Percentiles rank a stretch among this genome's conserved stretches.
These are phyloP conservation scores for Lachnellula arida DNA, from an alignment of 2,329 filamentous ascomycete genomes.

Conservation along the genomic window DNA sequence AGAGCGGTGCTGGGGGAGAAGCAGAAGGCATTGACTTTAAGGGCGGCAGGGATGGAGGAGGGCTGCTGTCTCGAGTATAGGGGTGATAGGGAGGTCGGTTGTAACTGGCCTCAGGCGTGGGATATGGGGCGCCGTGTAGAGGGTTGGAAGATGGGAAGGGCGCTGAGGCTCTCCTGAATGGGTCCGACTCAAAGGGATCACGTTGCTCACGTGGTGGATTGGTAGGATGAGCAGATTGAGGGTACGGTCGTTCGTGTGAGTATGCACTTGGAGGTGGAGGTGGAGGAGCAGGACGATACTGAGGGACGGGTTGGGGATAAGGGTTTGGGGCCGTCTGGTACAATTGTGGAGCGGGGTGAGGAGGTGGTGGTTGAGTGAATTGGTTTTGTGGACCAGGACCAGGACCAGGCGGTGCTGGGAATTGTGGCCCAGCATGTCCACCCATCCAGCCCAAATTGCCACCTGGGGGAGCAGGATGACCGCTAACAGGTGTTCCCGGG, in stretches of 20 bases:
- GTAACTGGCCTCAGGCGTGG: slow-evolving; percentile 16
- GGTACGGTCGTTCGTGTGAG: slow-evolving; percentile 4
- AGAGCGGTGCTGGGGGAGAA: slow-evolving; percentile 23
- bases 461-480: slow-evolving; percentile 26
- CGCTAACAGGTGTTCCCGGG: slow-evolving; percentile 10
- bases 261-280: slow-evolving; percentile 3
- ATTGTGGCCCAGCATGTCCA: slow-evolving; percentile 3
- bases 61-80: slow-evolving; percentile 8
- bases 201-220: slow-evolving; percentile 12
- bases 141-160: slow-evolving; percentile 1
- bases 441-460: slow-evolving; percentile 30
- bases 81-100: slow-evolving; percentile 11
- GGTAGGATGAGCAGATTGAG: slow-evolving; percentile 9
- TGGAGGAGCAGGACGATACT: slow-evolving; percentile 13
- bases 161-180: slow-evolving; percentile 9
- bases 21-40: slow-evolving; percentile 12
- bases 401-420: slow-evolving; percentile 7
- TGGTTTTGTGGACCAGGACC: neutral
- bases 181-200: slow-evolving; percentile 17
- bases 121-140: slow-evolving; percentile 7
- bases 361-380: slow-evolving; percentile 15
- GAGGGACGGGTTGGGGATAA: slow-evolving; percentile 11
- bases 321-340: slow-evolving; percentile 21
- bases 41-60: slow-evolving; percentile 9
- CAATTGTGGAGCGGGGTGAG: slow-evolving; percentile 17